Base-by-base conservation (phyloP, 306 rosid genomes). In the Prunus fruticosa region DNA sequence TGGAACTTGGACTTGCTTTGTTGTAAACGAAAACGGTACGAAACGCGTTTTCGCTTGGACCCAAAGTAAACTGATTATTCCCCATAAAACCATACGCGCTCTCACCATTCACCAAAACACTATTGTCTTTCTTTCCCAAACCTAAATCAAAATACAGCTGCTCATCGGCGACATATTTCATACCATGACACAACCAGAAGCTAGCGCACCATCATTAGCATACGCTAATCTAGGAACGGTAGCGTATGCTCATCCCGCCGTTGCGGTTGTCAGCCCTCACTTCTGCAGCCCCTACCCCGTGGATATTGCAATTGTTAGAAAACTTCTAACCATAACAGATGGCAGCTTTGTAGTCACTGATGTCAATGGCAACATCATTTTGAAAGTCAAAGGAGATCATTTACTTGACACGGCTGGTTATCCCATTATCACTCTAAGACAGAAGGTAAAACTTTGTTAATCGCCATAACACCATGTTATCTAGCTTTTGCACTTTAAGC, bases 341-440 rank as follows among this genome's bases (percentile, higher is more conserved):
- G 89, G 79, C 3, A 82, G 71, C 79, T 88, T 87, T 41, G 66
- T 46, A 5, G 87, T 88, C 65, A 82, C 85, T 0, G 96, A 88
- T 50, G 20, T 80, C 1, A 85, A 87, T 56, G 89, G 84, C 32
- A 87, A 79, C 79, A 47, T 81, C 22, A 57, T 87, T 49, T 85
- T 88, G 74, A 84, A 85, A 71, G 75, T 91, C 0, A 84, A 79
- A n/a, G 89, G 80, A 2, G 46, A 46, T 27, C 34, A 77, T 9
- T 20, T 91, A 16, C 28, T 82, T 14, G 96, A 91, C 38, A 66
- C 84, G 50, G 73, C 82, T 14, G 87, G 86, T 28, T 22, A 82
- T 9, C 87, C 88, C 54, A 25, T 89, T 63, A 57, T 70, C 58
- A 81, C 88, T 46, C 74, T 87, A 0, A 84, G 73, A 32, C 34